A percentile compares a stretch with the other conserved stretches of the same genome.
These are phyloP conservation scores for Porphyrellus cyaneotinctus DNA, from an alignment of 768 basidiomycete species.

Conservation along the genomic window DNA sequence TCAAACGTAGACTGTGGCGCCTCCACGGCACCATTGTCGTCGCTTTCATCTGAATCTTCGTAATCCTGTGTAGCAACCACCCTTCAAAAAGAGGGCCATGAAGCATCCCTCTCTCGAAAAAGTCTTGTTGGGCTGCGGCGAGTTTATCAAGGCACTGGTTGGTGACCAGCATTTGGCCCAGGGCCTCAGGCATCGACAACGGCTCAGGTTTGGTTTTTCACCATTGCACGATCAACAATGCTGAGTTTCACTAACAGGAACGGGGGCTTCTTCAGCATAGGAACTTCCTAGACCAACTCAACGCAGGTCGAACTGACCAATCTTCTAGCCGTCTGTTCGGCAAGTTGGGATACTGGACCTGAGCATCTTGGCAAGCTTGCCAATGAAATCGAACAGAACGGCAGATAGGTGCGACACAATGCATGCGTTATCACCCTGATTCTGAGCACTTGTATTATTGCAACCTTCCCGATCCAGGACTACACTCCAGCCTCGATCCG, in stretches of 20 bases:
- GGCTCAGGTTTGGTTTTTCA: too few species aligned
- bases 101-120: neutral
- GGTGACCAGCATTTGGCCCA: neutral
- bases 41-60: neutral
- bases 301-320: neutral
- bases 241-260: too few species aligned
- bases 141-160: neutral
- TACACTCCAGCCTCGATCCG: constrained; percentile 52
- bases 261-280: constrained; percentile 58
- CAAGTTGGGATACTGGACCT: constrained; percentile 54
- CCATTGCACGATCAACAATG: too few species aligned
- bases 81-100: neutral
- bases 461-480: constrained; percentile 49
- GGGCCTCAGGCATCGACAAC: too few species aligned
- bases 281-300: constrained; percentile 12
- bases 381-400: constrained; percentile 48
- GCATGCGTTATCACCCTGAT: neutral
- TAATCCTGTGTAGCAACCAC: neutral
- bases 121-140: neutral
- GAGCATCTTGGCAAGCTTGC: constrained; percentile 51
- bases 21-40: neutral
- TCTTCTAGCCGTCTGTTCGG: constrained; percentile 51
- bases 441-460: neutral
- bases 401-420: constrained; percentile 47
- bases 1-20: neutral